A percentile compares a stretch with the other conserved stretches of the same genome.
Conservation (phyloP, 345 rosid genomes). For the Melastoma malabathricum region DNA sequence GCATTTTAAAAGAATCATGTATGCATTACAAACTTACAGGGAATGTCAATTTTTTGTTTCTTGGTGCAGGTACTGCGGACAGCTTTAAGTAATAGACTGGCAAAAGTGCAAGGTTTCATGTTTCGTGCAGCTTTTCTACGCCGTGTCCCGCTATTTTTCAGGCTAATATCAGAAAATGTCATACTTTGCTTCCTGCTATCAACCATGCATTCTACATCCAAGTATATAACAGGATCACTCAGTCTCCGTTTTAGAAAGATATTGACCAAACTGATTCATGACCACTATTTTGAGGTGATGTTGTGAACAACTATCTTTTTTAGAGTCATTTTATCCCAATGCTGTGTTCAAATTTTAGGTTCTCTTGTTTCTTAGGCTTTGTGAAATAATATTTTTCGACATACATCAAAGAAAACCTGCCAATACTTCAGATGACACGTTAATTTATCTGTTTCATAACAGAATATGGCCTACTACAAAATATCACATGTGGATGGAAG, state of each 20-base stretch:
- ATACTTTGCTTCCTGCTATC: conserved; percentile 79
- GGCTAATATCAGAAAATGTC: conserved; percentile 81
- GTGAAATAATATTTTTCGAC: no score
- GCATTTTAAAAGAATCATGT: no score
- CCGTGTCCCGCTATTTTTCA: conserved; percentile 74
- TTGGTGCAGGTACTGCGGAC: conserved; percentile 70
- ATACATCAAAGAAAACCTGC: no score
- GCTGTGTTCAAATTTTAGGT: no score
- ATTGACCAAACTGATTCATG: conserved; percentile 81
- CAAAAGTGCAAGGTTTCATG: conserved; percentile 95
- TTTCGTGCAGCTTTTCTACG: conserved; percentile 93
- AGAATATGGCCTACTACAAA: conserved; percentile 98
- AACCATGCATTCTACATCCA: conserved; percentile 71
- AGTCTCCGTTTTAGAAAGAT: conserved; percentile 85
- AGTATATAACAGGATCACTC: conserved; percentile 74
- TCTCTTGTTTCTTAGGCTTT: no score
- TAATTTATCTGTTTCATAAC: conserved; percentile 17
- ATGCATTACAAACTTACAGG: no score
- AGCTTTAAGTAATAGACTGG: conserved; percentile 82
- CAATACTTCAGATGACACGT: no score
- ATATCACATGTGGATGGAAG: conserved; percentile 94
- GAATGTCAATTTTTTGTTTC: background rate
- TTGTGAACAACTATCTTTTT: no score
- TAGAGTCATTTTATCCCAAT: no score
- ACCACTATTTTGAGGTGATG: conserved; percentile 66